phyloP scores from a whole-genome alignment of 768 basidiomycete species.

The Dioszegia hungarica region DNA sequence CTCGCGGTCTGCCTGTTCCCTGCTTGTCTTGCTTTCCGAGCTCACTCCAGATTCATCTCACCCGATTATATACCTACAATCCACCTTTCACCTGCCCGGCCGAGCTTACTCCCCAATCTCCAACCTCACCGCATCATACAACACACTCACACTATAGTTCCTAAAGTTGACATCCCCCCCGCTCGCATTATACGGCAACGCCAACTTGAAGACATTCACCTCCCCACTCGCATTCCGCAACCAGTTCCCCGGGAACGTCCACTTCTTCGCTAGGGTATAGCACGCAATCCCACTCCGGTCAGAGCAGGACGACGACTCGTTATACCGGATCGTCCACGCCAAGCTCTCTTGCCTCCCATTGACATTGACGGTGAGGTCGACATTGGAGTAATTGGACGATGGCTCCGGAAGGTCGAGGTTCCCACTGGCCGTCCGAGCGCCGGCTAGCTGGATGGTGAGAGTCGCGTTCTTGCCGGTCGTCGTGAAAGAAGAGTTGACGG shows the following conservation, averaged over 20 bases:
- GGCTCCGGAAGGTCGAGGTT: slow-evolving; percentile 17
- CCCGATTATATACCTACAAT: not conserved
- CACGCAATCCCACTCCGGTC: slow-evolving; percentile 14
- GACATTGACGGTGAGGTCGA: slow-evolving; percentile 14
- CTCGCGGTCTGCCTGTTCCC: no score
- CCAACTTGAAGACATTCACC: slow-evolving; percentile 3
- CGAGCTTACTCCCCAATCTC: slow-evolving; percentile 9
- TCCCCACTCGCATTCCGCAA: not conserved
- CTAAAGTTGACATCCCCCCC: not conserved
- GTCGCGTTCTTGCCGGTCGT: slow-evolving; percentile 11
- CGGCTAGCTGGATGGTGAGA: slow-evolving; percentile 22
- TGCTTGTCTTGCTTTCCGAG: no score
- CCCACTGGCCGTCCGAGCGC: slow-evolving; percentile 13
- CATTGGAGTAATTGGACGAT: slow-evolving; percentile 7
- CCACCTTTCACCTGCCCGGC: no score
- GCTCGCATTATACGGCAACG: slow-evolving; percentile 13
- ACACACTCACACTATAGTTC: slow-evolving; percentile 3
- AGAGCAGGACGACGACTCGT: slow-evolving; percentile 21
- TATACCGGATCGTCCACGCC: slow-evolving; percentile 17
- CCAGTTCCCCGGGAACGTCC: slow-evolving; percentile 4
- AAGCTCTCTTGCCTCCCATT: slow-evolving; percentile 12
- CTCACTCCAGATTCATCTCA: no score
- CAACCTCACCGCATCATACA: slow-evolving; percentile 15
- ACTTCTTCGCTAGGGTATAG: slow-evolving; percentile 12
- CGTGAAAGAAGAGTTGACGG: slow-evolving; percentile 4